phyloP scores from a whole-genome alignment of 2,329 filamentous ascomycete species.

The Cladosporium sp. region DNA sequence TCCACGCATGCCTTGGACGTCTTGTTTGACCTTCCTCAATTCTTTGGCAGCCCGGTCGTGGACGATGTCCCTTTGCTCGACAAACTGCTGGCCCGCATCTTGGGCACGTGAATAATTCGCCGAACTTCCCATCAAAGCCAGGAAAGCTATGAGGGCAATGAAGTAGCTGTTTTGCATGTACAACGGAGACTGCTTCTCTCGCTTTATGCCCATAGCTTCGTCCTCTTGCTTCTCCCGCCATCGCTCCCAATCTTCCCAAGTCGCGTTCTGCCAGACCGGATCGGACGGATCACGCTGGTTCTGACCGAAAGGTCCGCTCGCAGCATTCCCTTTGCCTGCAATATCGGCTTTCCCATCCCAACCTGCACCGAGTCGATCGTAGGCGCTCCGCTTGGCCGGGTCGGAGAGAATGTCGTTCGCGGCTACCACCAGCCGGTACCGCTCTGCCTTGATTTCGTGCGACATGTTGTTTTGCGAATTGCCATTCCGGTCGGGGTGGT shows the following conservation, averaged over 20 bases:
- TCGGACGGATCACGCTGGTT: constrained; percentile 34
- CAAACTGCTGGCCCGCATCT: constrained; percentile 55
- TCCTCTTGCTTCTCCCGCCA: constrained; percentile 55
- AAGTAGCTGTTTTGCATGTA: constrained; percentile 80
- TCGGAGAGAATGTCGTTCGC: constrained; percentile 87
- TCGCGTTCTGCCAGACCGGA: constrained; percentile 69
- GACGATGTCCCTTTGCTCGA: constrained; percentile 63
- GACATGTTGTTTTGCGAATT: constrained; percentile 48
- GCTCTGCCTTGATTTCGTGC: constrained; percentile 66
- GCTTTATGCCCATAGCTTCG: constrained; percentile 34
- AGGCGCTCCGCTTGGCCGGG: constrained; percentile 70
- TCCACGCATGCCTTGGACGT: constrained; percentile 44
- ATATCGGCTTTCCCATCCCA: constrained; percentile 58
- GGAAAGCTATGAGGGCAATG: constrained; percentile 63
- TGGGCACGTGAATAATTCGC: constrained; percentile 69
- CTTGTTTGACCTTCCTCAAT: constrained; percentile 52
- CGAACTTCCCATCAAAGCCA: constrained; percentile 66
- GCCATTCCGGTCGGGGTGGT: constrained; percentile 74
- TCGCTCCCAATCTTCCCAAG: constrained; percentile 95
- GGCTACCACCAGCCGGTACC: constrained; percentile 82
- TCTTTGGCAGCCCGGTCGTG: constrained; percentile 64
- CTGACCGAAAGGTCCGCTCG: constrained; percentile 30
- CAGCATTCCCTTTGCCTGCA: constrained; percentile 20
- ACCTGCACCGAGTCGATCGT: constrained; percentile 76
- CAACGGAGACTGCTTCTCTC: constrained; percentile 48